A percentile compares a stretch with the other conserved stretches of the same genome.
Conservation (phyloP, 2,329 filamentous ascomycete genomes). For the Mariannaea sp. region DNA sequence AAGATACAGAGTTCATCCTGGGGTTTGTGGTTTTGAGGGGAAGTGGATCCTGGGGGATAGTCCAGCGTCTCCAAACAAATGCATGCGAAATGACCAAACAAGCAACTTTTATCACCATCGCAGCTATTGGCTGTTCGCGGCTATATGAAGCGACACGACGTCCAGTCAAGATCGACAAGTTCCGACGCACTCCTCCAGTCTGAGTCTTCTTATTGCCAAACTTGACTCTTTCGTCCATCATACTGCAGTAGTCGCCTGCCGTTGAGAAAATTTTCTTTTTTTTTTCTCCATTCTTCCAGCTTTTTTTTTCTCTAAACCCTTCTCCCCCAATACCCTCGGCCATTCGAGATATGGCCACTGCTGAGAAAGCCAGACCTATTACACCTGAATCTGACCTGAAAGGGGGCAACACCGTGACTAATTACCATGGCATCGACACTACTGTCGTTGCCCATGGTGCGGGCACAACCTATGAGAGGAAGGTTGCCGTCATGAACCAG, state of each 20-base stretch:
- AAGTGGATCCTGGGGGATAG: neutral
- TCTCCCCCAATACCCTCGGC: too few species aligned
- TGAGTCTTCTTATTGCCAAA: too few species aligned
- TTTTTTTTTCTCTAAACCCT: too few species aligned
- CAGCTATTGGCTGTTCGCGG: neutral
- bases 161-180: neutral
- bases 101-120: neutral
- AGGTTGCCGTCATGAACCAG: slow-evolving; percentile 33
- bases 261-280: too few species aligned
- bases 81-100: neutral
- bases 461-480: slow-evolving; percentile 28
- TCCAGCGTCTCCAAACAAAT: neutral
- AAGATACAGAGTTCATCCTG: neutral
- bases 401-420: neutral
- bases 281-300: too few species aligned
- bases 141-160: neutral
- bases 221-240: too few species aligned
- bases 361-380: neutral
- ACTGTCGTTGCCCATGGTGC: slow-evolving; percentile 15
- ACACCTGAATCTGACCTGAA: neutral
- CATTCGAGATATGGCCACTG: slow-evolving; percentile 2
- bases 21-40: neutral
- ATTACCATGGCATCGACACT: slow-evolving; percentile 32
- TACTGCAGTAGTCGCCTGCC: too few species aligned
- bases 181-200: too few species aligned